Evolutionary conservation across 345 rosid species (phyloP), one percentile per base, ranked within the genome.

Genomic region (Luvunga scandens): DNA sequence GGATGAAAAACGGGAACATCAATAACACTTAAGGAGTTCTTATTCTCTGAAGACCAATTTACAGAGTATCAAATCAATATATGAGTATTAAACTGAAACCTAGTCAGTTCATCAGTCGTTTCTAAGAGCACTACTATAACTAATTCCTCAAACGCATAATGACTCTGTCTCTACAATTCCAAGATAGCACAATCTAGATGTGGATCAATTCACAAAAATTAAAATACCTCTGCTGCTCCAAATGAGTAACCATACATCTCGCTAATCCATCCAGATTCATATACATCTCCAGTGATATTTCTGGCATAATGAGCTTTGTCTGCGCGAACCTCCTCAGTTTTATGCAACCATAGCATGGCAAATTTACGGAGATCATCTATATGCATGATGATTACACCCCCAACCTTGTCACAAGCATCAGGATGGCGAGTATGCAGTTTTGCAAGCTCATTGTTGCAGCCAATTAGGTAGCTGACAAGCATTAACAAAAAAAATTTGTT

Each of bases 241-340:
- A 96, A 96, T 33, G 99, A 92, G 84, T 96, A 96, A 72, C 99
- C 99, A 75, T 96, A 96, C 99, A 96, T 96, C 83, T 96, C 99
- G 77, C 98, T 94, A 77, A 96, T 96, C 99, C 99, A 96, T 66
- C 99, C 99, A 60, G 98, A 91, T 73, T 85, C 84, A 79, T 87
- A 96, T 84, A 94, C 83, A 79, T 96, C 99, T 72, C 99, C 99
- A 2, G 99, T 91, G 83, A 96, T 81, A 80, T 96, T 92, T 82
- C 87, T 90, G 16, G 90, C 89, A 74, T 94, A 96, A 87, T 96
- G 99, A 79, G 88, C 98, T 89, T 84, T 96, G 84, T 96, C 99
- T 13, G 98, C 97, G 38, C 97, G 90, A 48, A 96, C 98, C 90
- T 96, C 98, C 85, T 96, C 97, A 2, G 99, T 88, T 87, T 96